Conservation (phyloP, 2,329 filamentous ascomycete species). For the Paraphaeosphaeria sporulosa region DNA sequence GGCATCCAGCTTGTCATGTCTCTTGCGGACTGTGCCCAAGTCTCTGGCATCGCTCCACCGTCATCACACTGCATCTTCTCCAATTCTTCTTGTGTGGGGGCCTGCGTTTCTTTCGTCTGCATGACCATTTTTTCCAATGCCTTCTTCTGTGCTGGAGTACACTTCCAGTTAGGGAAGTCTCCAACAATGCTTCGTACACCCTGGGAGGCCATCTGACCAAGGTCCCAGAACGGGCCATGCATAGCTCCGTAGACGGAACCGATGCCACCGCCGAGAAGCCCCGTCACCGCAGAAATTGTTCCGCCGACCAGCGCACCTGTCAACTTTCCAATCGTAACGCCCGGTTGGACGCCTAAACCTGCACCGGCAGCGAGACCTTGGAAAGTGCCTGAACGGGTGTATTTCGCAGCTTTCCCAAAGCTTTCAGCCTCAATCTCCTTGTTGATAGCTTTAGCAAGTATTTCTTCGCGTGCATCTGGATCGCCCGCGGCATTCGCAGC, state of each 20-base stretch:
- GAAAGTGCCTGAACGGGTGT: conserved; percentile 49
- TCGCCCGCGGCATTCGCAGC: conserved; percentile 50
- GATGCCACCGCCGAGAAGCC: conserved; percentile 44
- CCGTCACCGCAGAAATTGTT: conserved; percentile 41
- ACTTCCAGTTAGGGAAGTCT: conserved; percentile 47
- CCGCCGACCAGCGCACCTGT: conserved; percentile 48
- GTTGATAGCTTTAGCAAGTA: conserved; percentile 50
- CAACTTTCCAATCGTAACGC: conserved; percentile 44
- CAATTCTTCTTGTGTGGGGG: conserved; percentile 41
- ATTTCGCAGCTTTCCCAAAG: conserved; percentile 52
- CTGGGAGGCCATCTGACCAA: conserved; percentile 47
- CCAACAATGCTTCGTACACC: conserved; percentile 44
- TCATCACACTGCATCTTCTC: conserved; percentile 45
- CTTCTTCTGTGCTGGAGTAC: conserved; percentile 43
- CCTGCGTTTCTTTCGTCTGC: conserved; percentile 44
- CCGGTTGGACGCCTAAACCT: conserved; percentile 47
- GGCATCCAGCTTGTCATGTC: conserved; percentile 45
- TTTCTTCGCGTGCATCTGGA: conserved; percentile 48
- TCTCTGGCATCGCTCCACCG: conserved; percentile 41
- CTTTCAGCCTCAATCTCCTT: conserved; percentile 52
- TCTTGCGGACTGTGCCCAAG: conserved; percentile 42
- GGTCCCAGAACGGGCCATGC: conserved; percentile 45
- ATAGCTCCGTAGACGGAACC: conserved; percentile 48
- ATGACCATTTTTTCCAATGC: conserved; percentile 49
- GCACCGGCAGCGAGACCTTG: conserved; percentile 51